phyloP scores from a whole-genome alignment of 2,329 filamentous ascomycete species.

The Pseudophaeomoniella oleicola region DNA sequence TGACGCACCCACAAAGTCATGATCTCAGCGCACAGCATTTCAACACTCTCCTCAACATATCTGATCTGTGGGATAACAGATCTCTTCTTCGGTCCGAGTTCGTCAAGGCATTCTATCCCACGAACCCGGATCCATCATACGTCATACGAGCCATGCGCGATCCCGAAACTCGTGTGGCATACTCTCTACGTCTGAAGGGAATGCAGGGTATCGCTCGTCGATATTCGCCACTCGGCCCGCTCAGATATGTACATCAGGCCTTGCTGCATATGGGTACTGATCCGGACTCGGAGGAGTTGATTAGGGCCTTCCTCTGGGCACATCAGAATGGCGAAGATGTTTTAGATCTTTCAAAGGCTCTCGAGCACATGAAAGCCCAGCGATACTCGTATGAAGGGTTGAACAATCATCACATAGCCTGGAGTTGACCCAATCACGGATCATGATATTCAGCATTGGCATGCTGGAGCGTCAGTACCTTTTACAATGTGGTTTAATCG shows the following conservation, averaged over 20 bases:
- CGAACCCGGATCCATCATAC: neutral
- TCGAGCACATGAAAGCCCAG: neutral
- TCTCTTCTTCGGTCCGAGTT: neutral
- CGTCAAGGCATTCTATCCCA: neutral
- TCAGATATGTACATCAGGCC: neutral
- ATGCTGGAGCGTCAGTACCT: too few relatives aligned
- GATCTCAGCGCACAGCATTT: neutral
- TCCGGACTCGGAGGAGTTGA: neutral
- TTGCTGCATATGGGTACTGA: neutral
- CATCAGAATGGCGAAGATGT: neutral
- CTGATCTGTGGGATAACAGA: neutral
- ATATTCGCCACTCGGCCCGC: neutral
- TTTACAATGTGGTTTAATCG: too few relatives aligned
- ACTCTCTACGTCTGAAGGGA: neutral
- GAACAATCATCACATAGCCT: too few relatives aligned
- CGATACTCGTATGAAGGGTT: neutral
- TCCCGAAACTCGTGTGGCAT: neutral
- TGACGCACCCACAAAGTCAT: neutral
- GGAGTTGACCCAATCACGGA: too few relatives aligned
- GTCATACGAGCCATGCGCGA: neutral
- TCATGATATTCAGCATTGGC: too few relatives aligned
- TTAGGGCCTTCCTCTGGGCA: neutral
- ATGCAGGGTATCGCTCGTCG: neutral
- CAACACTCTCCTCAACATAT: neutral
- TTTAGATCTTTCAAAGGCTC: neutral